A percentile compares a stretch with the other conserved stretches of the same genome.
These are phyloP conservation scores for Gentiana dahurica DNA, from an alignment of 257 asterid genomes.

Conservation along the genomic window DNA sequence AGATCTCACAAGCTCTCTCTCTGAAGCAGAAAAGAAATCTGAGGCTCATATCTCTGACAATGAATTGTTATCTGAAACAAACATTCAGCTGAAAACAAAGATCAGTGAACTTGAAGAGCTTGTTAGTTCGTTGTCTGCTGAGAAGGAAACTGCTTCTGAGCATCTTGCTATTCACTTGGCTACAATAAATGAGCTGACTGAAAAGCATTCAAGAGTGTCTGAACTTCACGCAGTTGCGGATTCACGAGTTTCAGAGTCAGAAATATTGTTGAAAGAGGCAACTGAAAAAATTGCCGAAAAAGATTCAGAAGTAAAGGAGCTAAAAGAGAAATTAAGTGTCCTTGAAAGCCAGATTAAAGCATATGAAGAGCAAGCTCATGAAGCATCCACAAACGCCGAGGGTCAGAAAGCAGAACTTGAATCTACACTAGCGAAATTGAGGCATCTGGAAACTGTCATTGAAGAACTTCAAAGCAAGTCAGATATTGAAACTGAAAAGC, in stretches of 20 bases:
- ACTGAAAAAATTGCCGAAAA: slow-evolving; percentile 33
- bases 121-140: slow-evolving; percentile 27
- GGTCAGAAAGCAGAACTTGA: slow-evolving; percentile 47
- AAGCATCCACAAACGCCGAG: slow-evolving; percentile 38
- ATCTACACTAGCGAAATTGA: slow-evolving; percentile 30
- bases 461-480: slow-evolving; percentile 39
- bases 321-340: slow-evolving; percentile 43
- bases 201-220: slow-evolving; percentile 47
- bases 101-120: slow-evolving; percentile 52
- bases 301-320: slow-evolving; percentile 68
- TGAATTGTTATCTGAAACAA: slow-evolving; percentile 42
- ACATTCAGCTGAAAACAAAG: slow-evolving; percentile 36
- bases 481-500: slow-evolving; percentile 34
- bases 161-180: slow-evolving; percentile 51
- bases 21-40: slow-evolving; percentile 52
- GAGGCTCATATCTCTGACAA: slow-evolving; percentile 46
- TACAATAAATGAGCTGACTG: slow-evolving; percentile 57
- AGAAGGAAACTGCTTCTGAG: slow-evolving; percentile 38
- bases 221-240: slow-evolving; percentile 56
- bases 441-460: slow-evolving; percentile 31
- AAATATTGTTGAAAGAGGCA: slow-evolving; percentile 57
- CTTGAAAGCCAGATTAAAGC: slow-evolving; percentile 48
- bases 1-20: slow-evolving; percentile 36
- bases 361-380: slow-evolving; percentile 44
- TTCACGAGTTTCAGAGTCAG: slow-evolving; percentile 49